Evolutionary conservation across 2,329 filamentous ascomycete genomes (phyloP).

Genomic region (Huntiella bhutanensis): DNA sequence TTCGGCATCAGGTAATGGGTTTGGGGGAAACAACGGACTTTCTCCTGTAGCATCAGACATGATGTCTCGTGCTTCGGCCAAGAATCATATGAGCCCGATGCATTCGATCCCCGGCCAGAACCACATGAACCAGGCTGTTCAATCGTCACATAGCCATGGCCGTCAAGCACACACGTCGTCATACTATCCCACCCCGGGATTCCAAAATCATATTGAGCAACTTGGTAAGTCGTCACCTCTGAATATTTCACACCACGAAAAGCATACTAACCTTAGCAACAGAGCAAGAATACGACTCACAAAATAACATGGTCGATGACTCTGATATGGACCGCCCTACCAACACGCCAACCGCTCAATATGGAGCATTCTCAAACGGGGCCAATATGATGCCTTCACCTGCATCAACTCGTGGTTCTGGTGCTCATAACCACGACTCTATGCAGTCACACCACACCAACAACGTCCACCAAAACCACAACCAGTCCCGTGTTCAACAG

Average conservation of each 20-base stretch:
- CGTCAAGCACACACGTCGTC: conserved; percentile 19
- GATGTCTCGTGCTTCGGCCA: conserved; percentile 14
- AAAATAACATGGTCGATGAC: conserved; percentile 76
- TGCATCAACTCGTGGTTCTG: conserved; percentile 24
- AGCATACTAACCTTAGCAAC: conserved; percentile 47
- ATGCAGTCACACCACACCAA: conserved; percentile 16
- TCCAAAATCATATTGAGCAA: conserved; percentile 88
- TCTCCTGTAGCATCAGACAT: conserved; percentile 31
- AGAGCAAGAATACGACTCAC: conserved; percentile 96
- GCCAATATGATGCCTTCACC: conserved; percentile 24
- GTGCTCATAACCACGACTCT: not conserved
- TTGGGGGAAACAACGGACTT: conserved; percentile 21
- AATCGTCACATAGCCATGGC: no score
- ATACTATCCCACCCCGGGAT: conserved; percentile 65
- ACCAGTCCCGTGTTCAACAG: conserved; percentile 15
- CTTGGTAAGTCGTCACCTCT: conserved; percentile 58
- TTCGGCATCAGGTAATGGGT: conserved; percentile 27
- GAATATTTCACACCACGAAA: no score
- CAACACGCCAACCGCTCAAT: conserved; percentile 39
- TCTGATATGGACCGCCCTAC: conserved; percentile 39
- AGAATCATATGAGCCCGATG: conserved; percentile 21
- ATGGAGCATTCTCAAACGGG: conserved; percentile 24
- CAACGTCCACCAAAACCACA: conserved; percentile 18
- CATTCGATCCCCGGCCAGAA: conserved; percentile 7
- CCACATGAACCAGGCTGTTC: not conserved